Evolutionary conservation across 2,329 filamentous ascomycete species (phyloP), one percentile per base, ranked within the genome.

Genomic region (Dothiorella sarmentorum): DNA sequence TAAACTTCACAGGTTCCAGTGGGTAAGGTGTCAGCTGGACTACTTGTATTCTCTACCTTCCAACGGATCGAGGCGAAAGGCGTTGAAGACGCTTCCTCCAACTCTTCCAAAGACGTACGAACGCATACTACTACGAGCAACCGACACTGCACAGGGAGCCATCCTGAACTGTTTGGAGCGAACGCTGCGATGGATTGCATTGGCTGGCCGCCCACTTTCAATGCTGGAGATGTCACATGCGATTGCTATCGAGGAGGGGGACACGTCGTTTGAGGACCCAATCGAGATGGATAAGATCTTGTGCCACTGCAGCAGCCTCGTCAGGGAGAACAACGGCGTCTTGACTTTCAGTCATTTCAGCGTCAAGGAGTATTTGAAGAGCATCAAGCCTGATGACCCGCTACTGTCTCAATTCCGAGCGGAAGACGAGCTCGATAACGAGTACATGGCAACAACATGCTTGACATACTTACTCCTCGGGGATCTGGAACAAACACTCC

Each of bases 1-100:
- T 15, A 9, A 9, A 7, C 7, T 24, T n/a, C 7, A 11, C 24
- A 52, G 47, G 47, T 52, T 52, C 18, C 47, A 52, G 18, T 52
- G 47, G 47, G 47, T 52, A 5, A 53, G 33, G 20, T 53, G 49
- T 10, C 49, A 53, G 29, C 9, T 53, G 33, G 49, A 53, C 15
- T 40, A 53, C 22, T 26, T 53, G 0, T 7, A 17, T 11, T 17
- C 20, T 4, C 7, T 53, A 11, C 49, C 49, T 4, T 40, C 24
- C 3, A 26, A 53, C 7, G 37, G 37, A 7, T 27, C 17, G 49
- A 26, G 22, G 5, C 7, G 49, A 11, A 53, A 29, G 33, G 49
- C 49, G 2, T 18, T 53, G n/a, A 40, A 29, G 9, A 13, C 27
- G 7, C 49, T 53, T 18, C 49, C 49, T 11, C 49, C 49, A 4